Percentiles rank a stretch among this genome's conserved stretches.
Evolutionary conservation across 164 flowering plant genomes (phyloP).

Genomic region (Amborella trichopoda): DNA sequence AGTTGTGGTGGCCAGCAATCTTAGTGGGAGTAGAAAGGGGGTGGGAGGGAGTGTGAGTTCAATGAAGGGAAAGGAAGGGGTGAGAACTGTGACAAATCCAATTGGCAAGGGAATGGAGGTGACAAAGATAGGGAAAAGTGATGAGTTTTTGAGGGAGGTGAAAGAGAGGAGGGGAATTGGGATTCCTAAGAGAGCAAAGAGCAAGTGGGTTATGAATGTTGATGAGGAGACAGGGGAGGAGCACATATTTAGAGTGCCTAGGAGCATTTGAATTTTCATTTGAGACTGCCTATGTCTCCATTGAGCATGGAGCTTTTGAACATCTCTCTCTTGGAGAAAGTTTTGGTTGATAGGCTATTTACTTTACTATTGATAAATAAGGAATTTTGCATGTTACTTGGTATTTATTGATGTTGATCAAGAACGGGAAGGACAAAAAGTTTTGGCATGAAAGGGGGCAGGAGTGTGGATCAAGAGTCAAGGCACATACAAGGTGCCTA

Average conservation of each 20-base stretch:
- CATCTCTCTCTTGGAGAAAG: no score
- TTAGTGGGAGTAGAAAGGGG: constrained; percentile 27
- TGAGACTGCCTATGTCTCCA: background rate
- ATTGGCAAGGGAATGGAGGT: constrained; percentile 55
- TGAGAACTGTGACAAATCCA: constrained; percentile 37
- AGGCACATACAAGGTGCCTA: no score
- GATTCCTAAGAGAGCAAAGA: constrained; percentile 16
- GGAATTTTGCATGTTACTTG: no score
- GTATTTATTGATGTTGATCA: no score
- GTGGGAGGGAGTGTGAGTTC: constrained; percentile 19
- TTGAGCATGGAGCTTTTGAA: no score
- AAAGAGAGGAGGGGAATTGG: constrained; percentile 2
- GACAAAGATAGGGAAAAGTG: constrained; percentile 26
- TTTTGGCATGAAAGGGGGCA: no score
- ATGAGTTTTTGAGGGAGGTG: constrained; percentile 6
- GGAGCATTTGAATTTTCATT: background rate
- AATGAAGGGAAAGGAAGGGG: constrained; percentile 14
- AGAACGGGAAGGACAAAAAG: no score
- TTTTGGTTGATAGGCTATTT: no score
- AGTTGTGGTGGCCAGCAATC: constrained; percentile 42
- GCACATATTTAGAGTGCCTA: constrained; percentile 34
- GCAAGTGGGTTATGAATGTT: constrained; percentile 33
- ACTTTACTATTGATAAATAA: no score
- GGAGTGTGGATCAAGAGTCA: no score
- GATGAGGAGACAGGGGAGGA: constrained; percentile 54